These are phyloP conservation scores for Fusarium falciforme DNA, from an alignment of 2,329 filamentous ascomycete species.

Conservation along the genomic window DNA sequence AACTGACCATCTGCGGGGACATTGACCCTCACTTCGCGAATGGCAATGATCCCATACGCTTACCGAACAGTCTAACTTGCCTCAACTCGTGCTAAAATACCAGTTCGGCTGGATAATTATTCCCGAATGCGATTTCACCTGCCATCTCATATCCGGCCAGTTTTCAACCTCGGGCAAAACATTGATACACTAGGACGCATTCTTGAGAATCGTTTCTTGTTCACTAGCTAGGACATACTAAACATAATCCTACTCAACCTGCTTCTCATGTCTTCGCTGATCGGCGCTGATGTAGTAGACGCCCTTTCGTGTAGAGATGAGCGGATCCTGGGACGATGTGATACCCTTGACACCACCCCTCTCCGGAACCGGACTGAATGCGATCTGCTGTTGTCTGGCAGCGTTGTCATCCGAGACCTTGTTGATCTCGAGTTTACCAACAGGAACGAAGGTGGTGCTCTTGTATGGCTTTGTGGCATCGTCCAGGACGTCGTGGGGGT, in stretches of 20 bases:
- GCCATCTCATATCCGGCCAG: background rate
- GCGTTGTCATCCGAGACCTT: conserved; percentile 15
- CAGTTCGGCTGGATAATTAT: background rate
- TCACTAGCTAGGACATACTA: background rate
- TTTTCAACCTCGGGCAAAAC: background rate
- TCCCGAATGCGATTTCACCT: background rate
- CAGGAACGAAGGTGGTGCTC: background rate
- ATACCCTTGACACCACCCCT: conserved; percentile 16
- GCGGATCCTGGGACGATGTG: conserved; percentile 3
- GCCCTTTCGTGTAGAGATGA: conserved; percentile 11
- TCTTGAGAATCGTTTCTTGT: background rate
- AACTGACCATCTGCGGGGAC: background rate
- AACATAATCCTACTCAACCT: background rate
- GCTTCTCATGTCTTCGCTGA: conserved; percentile 11
- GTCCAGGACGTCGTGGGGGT: background rate
- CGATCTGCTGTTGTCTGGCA: conserved; percentile 10
- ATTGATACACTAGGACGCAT: too few relatives aligned
- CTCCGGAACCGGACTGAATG: conserved; percentile 11
- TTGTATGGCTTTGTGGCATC: conserved; percentile 3
- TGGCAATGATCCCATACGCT: background rate
- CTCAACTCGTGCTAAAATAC: background rate
- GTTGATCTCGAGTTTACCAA: conserved; percentile 21
- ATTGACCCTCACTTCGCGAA: background rate
- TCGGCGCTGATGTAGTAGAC: conserved; percentile 24
- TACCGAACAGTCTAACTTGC: background rate